Conservation (phyloP, 306 rosid species). For the Begonia fuchsioides region DNA sequence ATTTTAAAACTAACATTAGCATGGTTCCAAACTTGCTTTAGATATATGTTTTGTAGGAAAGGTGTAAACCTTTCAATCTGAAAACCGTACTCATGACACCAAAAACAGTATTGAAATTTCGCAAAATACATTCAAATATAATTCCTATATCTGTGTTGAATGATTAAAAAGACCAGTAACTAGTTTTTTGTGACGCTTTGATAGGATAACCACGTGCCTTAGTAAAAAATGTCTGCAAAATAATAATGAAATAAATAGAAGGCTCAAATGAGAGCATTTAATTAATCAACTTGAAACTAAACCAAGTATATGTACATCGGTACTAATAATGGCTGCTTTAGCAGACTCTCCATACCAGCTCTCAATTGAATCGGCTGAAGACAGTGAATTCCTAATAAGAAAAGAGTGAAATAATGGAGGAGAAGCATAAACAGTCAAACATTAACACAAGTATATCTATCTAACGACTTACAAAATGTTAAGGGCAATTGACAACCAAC, state of each 20-base stretch:
- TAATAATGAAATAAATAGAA: background rate
- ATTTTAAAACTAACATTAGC: background rate
- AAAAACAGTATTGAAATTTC: background rate
- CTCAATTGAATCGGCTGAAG: conserved; percentile 59
- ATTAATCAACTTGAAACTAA: background rate
- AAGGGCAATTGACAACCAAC: conserved; percentile 56
- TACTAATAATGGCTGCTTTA: conserved; percentile 61
- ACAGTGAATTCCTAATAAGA: conserved; percentile 34
- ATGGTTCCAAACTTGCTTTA: background rate
- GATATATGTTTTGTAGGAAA: background rate
- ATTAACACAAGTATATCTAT: conserved; percentile 2
- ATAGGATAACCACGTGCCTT: conserved; percentile 74
- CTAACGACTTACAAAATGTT: conserved; percentile 51
- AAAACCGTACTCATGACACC: background rate
- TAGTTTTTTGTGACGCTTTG: conserved; percentile 86
- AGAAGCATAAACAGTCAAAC: conserved; percentile 1
- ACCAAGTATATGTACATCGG: conserved; percentile 38
- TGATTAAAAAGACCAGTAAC: conserved; percentile 54
- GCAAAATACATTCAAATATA: background rate
- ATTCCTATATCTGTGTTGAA: conserved; percentile 49
- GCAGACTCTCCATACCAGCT: conserved; percentile 99
- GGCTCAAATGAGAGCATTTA: too few relatives aligned
- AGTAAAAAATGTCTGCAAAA: conserved; percentile 68
- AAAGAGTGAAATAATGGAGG: background rate
- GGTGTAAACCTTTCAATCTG: background rate